Conservation (phyloP, 2,329 filamentous ascomycete species). For the Nannizzia gypsea region DNA sequence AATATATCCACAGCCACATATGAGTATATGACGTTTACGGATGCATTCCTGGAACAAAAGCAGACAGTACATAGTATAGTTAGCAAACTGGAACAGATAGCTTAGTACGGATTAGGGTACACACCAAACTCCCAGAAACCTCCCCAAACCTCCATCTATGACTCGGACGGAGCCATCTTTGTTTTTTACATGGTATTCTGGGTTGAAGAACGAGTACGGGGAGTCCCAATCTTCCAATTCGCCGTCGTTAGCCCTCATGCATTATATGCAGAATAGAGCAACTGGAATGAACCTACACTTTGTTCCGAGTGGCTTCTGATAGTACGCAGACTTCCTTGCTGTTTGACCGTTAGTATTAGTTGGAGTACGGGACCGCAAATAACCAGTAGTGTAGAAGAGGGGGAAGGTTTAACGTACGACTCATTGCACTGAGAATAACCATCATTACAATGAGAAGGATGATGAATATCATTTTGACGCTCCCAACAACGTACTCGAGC, state of each 20-base stretch:
- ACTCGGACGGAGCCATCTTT: slow-evolving; percentile 20
- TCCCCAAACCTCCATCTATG: slow-evolving; percentile 26
- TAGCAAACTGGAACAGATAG: not conserved
- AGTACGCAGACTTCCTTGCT: slow-evolving; percentile 29
- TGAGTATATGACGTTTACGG: slow-evolving; percentile 32
- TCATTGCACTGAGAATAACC: slow-evolving; percentile 28
- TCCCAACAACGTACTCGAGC: slow-evolving; percentile 27
- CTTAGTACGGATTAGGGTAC: slow-evolving; percentile 5
- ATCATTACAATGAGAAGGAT: slow-evolving; percentile 33
- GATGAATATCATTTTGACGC: slow-evolving; percentile 29
- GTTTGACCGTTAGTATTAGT: slow-evolving; percentile 13
- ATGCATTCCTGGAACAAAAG: slow-evolving; percentile 28
- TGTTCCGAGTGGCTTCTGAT: slow-evolving; percentile 24
- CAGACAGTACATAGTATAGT: not conserved
- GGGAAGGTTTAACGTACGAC: slow-evolving; percentile 18
- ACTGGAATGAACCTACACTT: slow-evolving; percentile 22
- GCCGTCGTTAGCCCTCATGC: not conserved
- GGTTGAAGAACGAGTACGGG: slow-evolving; percentile 32
- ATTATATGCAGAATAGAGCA: not conserved
- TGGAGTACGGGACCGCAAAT: not conserved
- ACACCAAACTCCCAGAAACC: slow-evolving; percentile 31
- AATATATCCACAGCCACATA: slow-evolving; percentile 35
- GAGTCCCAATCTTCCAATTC: slow-evolving; percentile 22
- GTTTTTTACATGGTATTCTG: slow-evolving; percentile 23
- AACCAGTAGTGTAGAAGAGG: slow-evolving; percentile 16